phyloP scores from a whole-genome alignment of 768 basidiomycete species.

The Hygrocybe punicea region DNA sequence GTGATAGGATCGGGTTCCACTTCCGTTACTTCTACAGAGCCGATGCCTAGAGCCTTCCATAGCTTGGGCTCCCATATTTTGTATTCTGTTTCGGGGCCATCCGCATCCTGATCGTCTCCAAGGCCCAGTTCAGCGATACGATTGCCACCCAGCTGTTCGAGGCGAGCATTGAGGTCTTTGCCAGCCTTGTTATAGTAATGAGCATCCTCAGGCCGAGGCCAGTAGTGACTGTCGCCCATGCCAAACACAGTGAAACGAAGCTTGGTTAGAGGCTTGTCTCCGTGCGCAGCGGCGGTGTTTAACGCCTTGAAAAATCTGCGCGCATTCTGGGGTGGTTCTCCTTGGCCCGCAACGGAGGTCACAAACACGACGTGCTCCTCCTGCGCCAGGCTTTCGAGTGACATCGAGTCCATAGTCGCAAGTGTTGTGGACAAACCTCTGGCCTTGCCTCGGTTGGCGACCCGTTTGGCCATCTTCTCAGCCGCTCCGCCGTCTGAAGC shows the following conservation, averaged over 20 bases:
- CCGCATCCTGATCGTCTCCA: conserved; percentile 96
- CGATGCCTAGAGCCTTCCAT: conserved; percentile 95
- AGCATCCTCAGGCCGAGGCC: conserved; percentile 95
- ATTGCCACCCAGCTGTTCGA: conserved; percentile 76
- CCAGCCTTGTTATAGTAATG: conserved; percentile 97
- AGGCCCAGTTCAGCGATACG: conserved; percentile 75
- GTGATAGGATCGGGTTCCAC: conserved; percentile 96
- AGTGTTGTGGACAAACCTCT: conserved; percentile 77
- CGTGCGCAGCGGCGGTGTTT: conserved; percentile 59
- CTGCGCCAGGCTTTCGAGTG: conserved; percentile 67
- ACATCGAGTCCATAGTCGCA: conserved; percentile 76
- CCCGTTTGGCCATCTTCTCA: conserved; percentile 93
- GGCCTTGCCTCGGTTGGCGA: conserved; percentile 76
- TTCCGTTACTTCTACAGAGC: conserved; percentile 80
- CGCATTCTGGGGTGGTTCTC: conserved; percentile 96
- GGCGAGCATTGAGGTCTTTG: conserved; percentile 80
- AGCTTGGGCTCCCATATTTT: conserved; percentile 89
- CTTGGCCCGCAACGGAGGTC: conserved; percentile 93
- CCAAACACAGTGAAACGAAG: conserved; percentile 83
- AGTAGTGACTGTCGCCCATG: conserved; percentile 98
- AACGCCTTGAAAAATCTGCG: conserved; percentile 84
- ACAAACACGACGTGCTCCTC: conserved; percentile 82
- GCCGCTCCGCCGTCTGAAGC: conserved; percentile 93
- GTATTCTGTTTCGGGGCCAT: conserved; percentile 95
- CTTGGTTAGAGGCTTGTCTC: conserved; percentile 57